These are phyloP conservation scores for Lojkania enalia DNA, from an alignment of 2,329 filamentous ascomycete species.

Conservation along the genomic window DNA sequence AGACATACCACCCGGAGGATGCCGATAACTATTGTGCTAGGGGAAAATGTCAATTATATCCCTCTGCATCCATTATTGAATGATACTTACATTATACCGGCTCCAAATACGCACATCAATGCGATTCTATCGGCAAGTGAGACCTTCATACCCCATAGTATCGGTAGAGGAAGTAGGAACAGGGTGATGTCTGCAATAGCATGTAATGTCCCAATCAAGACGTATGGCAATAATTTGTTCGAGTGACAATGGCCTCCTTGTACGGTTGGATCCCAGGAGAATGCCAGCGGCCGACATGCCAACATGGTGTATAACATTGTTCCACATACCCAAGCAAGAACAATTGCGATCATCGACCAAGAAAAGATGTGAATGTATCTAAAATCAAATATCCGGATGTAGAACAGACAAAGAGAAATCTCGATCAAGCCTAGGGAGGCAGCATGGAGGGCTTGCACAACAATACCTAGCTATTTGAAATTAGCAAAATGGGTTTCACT, in stretches of 20 bases:
- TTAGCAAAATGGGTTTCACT: neutral
- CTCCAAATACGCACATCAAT: constrained; percentile 15
- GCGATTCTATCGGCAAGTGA: constrained; percentile 14
- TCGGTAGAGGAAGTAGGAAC: constrained; percentile 13
- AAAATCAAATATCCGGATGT: constrained; percentile 12
- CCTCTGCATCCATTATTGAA: neutral
- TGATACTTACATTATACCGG: constrained; percentile 12
- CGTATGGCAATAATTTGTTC: constrained; percentile 5
- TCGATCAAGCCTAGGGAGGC: constrained; percentile 11
- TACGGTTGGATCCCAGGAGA: constrained; percentile 11
- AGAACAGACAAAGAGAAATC: constrained; percentile 16
- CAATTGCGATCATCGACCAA: constrained; percentile 5
- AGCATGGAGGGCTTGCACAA: constrained; percentile 12
- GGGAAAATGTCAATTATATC: neutral
- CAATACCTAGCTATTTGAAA: constrained; percentile 9
- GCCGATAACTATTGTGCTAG: constrained; percentile 13
- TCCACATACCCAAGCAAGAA: constrained; percentile 4
- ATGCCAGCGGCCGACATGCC: constrained; percentile 9
- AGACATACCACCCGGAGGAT: constrained; percentile 11
- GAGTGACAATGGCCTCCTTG: constrained; percentile 6
- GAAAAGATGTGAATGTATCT: constrained; percentile 6
- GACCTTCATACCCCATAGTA: constrained; percentile 13
- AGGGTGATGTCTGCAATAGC: constrained; percentile 14
- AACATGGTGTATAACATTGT: constrained; percentile 8
- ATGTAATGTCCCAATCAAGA: constrained; percentile 14